Evolutionary conservation across 1,284 basidiomycete species (phyloP).

Genomic region (Ustilago cynodontis): DNA sequence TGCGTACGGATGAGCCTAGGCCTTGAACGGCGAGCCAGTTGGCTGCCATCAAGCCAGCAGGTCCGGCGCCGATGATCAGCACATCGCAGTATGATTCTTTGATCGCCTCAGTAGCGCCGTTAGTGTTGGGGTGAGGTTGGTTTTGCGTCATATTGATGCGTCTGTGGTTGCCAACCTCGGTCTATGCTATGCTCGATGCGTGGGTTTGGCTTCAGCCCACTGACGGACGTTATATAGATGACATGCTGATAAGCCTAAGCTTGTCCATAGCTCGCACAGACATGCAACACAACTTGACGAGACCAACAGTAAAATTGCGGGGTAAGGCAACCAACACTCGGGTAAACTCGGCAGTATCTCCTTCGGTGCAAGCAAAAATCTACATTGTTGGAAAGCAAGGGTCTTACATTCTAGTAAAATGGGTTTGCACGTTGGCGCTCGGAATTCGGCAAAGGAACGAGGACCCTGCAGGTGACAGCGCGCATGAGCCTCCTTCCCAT

Average conservation of each 20-base stretch:
- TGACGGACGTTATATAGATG: background rate
- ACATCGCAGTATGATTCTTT: conserved; percentile 71
- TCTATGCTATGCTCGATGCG: background rate
- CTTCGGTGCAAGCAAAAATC: background rate
- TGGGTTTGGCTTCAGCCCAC: too few species aligned
- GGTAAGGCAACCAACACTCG: conserved; percentile 13
- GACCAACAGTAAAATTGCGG: background rate
- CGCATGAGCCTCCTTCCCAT: conserved; percentile 1
- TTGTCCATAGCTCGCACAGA: conserved; percentile 1
- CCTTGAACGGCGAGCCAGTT: conserved; percentile 39
- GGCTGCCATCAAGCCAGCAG: conserved; percentile 37
- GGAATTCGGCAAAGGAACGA: conserved; percentile 1
- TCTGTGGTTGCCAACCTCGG: background rate
- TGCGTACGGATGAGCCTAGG: conserved; percentile 28
- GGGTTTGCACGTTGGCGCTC: background rate
- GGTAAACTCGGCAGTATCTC: conserved; percentile 14
- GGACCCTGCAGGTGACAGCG: conserved; percentile 14
- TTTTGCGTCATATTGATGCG: conserved; percentile 10
- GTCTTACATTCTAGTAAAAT: background rate
- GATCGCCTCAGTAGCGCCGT: conserved; percentile 7
- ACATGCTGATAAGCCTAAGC: background rate
- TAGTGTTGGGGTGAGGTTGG: background rate
- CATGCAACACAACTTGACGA: background rate
- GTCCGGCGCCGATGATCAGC: conserved; percentile 71
- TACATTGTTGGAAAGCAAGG: background rate